Percentiles rank a stretch among this genome's conserved stretches.
These are phyloP conservation scores for Pichia sp. DNA, from an alignment of 1,139 yeast genomes.

Conservation along the genomic window DNA sequence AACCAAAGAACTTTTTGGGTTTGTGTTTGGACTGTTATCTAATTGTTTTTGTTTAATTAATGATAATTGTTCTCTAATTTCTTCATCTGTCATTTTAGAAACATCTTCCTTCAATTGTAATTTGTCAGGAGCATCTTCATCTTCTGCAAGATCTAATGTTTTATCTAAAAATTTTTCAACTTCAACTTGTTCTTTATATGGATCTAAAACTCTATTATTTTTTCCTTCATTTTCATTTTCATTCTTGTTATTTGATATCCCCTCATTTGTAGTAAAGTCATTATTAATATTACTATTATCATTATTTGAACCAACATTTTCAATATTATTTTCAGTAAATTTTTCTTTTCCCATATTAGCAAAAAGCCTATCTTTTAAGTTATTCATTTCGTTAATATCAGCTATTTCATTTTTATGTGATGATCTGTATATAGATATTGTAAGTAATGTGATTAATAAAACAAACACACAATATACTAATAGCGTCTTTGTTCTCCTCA, in stretches of 20 bases:
- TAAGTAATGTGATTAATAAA: neutral
- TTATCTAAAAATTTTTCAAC: constrained; percentile 6
- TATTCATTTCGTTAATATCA: neutral
- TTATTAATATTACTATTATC: neutral
- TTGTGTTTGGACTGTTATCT: neutral
- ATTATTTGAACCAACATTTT: neutral
- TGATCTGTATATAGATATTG: neutral
- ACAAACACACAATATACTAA: neutral
- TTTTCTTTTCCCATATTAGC: neutral
- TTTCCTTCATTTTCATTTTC: neutral
- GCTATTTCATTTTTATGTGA: neutral
- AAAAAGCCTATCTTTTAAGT: neutral
- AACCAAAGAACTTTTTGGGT: neutral
- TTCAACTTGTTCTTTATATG: constrained; percentile 2
- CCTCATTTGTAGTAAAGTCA: neutral
- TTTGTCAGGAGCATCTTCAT: neutral
- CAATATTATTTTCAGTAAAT: neutral
- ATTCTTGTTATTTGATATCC: too few species aligned
- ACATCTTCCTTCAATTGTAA: constrained; percentile 2
- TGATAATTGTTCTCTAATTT: constrained; percentile 14
- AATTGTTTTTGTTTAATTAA: constrained; percentile 10
- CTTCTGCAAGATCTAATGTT: neutral
- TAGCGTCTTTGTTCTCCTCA: neutral
- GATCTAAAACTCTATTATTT: neutral
- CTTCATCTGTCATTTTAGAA: constrained; percentile 16